A percentile compares a stretch with the other conserved stretches of the same genome.
phyloP scores from a whole-genome alignment of 1,284 basidiomycete species.

The Naganishia albida region DNA sequence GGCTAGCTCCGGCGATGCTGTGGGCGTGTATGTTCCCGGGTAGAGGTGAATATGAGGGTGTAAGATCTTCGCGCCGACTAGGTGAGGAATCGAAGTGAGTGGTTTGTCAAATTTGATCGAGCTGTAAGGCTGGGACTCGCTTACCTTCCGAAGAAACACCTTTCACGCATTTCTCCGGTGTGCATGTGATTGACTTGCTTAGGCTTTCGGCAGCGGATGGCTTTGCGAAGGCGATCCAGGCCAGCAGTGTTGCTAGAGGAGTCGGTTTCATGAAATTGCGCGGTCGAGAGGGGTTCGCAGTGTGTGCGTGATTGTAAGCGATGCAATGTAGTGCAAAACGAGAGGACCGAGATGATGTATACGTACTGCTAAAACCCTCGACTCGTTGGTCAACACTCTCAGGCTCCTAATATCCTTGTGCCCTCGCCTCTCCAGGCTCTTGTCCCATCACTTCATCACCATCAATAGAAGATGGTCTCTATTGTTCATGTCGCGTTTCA shows the following conservation, averaged over 20 bases:
- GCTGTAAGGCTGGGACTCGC: not conserved
- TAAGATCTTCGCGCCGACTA: not conserved
- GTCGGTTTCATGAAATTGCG: not conserved
- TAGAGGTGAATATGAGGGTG: constrained; percentile 1
- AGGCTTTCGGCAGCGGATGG: not conserved
- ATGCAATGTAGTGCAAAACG: too few species aligned
- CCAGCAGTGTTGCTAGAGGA: not conserved
- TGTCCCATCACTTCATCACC: too few species aligned
- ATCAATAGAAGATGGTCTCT: not conserved
- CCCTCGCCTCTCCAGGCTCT: too few species aligned
- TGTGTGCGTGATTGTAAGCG: too few species aligned
- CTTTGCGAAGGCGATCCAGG: not conserved
- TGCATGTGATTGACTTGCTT: not conserved
- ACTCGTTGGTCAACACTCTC: too few species aligned
- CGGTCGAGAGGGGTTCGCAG: too few species aligned
- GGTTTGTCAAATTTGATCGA: not conserved
- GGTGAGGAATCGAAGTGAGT: too few species aligned
- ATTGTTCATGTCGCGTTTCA: not conserved
- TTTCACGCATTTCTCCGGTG: constrained; percentile 3
- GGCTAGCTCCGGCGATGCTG: not conserved
- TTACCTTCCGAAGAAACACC: constrained; percentile 1
- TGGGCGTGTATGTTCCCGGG: constrained; percentile 7
- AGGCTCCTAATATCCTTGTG: too few species aligned
- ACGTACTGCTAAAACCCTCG: too few species aligned
- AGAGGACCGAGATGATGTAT: too few species aligned